phyloP scores from a whole-genome alignment of 1,284 basidiomycete species.

The Abortiporus biennis region DNA sequence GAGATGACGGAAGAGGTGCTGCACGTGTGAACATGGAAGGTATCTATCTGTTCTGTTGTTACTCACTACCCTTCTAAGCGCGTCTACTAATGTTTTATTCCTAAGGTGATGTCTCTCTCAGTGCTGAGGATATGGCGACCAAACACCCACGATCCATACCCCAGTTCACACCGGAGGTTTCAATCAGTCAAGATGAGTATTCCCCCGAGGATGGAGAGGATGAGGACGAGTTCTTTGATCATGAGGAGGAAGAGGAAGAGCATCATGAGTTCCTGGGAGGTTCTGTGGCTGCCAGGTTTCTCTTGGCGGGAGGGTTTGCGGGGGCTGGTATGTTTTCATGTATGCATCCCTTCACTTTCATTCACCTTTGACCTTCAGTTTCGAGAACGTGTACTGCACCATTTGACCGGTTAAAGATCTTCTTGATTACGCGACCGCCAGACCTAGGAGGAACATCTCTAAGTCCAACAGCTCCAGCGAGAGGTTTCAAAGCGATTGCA shows the following conservation, averaged over 20 bases:
- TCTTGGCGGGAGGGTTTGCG: slow-evolving; percentile 91
- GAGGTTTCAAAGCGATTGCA: slow-evolving; percentile 65
- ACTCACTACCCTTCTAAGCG: neutral
- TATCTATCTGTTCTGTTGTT: slow-evolving; percentile 25
- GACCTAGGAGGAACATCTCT: slow-evolving; percentile 54
- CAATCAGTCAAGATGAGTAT: slow-evolving; percentile 23
- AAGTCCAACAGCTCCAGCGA: slow-evolving; percentile 37
- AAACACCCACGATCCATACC: slow-evolving; percentile 15
- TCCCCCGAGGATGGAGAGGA: slow-evolving; percentile 34
- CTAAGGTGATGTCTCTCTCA: slow-evolving; percentile 69
- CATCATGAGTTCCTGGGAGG: slow-evolving; percentile 62
- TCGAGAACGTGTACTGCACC: slow-evolving; percentile 96
- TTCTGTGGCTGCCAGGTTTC: slow-evolving; percentile 79
- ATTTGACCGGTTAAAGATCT: slow-evolving; percentile 96
- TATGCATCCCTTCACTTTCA: slow-evolving; percentile 4
- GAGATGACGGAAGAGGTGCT: slow-evolving; percentile 71
- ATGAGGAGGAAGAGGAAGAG: slow-evolving; percentile 51
- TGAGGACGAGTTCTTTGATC: slow-evolving; percentile 32
- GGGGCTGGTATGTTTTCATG: slow-evolving; percentile 69
- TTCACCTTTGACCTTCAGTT: slow-evolving; percentile 39
- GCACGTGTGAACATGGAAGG: slow-evolving; percentile 87
- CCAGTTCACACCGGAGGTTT: slow-evolving; percentile 20
- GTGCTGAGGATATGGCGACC: slow-evolving; percentile 52
- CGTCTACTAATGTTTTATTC: slow-evolving; percentile 9
- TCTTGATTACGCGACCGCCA: slow-evolving; percentile 84